Evolutionary conservation across 2,329 filamentous ascomycete species (phyloP), one percentile per base, ranked within the genome.

Genomic region (Xylaria sp.): DNA sequence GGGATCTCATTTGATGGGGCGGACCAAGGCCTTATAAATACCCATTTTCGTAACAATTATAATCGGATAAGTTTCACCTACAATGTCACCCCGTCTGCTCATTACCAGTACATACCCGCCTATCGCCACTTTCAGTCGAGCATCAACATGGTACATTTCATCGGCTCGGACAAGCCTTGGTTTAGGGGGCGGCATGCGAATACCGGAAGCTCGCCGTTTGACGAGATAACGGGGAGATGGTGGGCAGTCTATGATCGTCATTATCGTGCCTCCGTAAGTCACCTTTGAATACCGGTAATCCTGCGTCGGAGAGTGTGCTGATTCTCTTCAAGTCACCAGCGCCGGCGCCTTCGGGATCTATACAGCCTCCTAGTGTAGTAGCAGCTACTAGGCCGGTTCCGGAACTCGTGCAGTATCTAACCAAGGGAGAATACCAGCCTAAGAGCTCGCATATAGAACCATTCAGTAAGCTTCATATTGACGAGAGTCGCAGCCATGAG

Each of bases 1-100:
- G 93, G 93, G 25, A 91, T 94, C 74, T 97, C 93, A 67, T 99
- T 99, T 73, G 95, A 99, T 75, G 95, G 95, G 49, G 95, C 95
- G 37, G 95, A 99, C 74, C 95, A 99, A 78, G 95, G 95, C 57
- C 81, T 99, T 53, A 80, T 99, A 69, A 99, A 99, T 76, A 93
- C 96, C 84, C 90, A 98, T 78, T 99, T 95, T 79, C 85, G 90
- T 78, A 82, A 89, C 74, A 86, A 85, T 63, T 97, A 89, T 85
- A 89, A 97, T 77, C 88, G 93, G 67, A 78, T 99, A 72, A 93
- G 91, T 78, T 99, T 99, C 78, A 90, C 89, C 52, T 99, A 98
- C 82, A 99, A 99, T 76, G 95, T 95, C 76, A 99, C 95, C 0
- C 95, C 95, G 1, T 97, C 92, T 65, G 93, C 90, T 23, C 93